These are phyloP conservation scores for Penicillium hesseltinei DNA, from an alignment of 2,329 filamentous ascomycete species.

Conservation along the genomic window DNA sequence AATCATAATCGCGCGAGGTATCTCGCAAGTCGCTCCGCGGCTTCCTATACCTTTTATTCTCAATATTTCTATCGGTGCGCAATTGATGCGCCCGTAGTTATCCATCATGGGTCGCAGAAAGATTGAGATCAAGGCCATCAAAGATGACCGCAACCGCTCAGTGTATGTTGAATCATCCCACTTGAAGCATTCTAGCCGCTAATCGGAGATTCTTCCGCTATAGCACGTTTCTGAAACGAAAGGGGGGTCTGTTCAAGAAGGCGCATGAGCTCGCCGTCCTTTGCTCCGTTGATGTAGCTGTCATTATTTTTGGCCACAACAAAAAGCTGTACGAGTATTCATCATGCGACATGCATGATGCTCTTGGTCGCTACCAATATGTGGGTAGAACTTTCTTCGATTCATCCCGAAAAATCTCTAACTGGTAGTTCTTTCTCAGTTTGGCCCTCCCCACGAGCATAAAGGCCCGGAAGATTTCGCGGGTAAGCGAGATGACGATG, in stretches of 20 bases:
- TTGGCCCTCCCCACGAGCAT: constrained; percentile 89
- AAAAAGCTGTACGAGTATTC: constrained; percentile 99
- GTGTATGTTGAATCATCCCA: constrained; percentile 65
- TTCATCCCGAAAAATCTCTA: neutral
- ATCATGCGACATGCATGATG: constrained; percentile 87
- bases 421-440: constrained; percentile 53
- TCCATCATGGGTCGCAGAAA: constrained; percentile 86
- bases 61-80: constrained; percentile 6
- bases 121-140: constrained; percentile 99
- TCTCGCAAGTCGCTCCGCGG: constrained; percentile 1
- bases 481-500: constrained; percentile 69
- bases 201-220: neutral
- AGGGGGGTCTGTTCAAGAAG: constrained; percentile 98
- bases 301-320: constrained; percentile 98
- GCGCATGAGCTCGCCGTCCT: constrained; percentile 97
- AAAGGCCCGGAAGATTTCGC: constrained; percentile 93
- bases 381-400: constrained; percentile 55
- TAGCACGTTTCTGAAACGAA: constrained; percentile 97
- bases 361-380: constrained; percentile 84
- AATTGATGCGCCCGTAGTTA: constrained; percentile 12
- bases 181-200: neutral
- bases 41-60: neutral
- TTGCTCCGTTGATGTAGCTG: constrained; percentile 96
- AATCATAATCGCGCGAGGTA: constrained; percentile 1
- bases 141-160: constrained; percentile 95